Conservation (phyloP, 2,329 filamentous ascomycete genomes). For the Pyricularia sp. region DNA sequence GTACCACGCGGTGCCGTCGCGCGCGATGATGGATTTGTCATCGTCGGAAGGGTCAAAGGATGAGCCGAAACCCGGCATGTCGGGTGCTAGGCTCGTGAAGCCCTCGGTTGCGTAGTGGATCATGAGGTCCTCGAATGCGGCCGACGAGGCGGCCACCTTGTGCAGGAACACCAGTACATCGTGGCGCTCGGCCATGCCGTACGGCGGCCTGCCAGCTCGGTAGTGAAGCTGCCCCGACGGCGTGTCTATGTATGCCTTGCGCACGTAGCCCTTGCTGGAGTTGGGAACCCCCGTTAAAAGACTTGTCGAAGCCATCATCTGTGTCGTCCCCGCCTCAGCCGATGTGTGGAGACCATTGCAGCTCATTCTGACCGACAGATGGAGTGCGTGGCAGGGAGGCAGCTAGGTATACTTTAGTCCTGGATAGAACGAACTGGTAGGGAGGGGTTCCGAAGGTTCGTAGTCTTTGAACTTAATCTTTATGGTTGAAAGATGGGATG, state of each 20-base stretch:
- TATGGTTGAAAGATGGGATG: neutral
- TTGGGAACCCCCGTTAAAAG: neutral
- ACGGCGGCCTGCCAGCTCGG: neutral
- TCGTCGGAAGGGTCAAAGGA: neutral
- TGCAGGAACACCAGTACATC: neutral
- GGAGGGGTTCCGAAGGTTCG: neutral
- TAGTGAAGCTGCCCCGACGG: neutral
- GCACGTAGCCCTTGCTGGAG: neutral
- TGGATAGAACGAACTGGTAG: neutral
- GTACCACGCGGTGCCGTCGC: neutral
- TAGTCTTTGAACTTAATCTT: neutral
- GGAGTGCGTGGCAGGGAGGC: neutral
- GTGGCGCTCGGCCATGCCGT: neutral
- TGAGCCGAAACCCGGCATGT: neutral
- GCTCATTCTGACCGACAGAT: neutral
- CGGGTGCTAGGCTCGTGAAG: neutral
- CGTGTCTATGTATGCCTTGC: conserved; percentile 1
- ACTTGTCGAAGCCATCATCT: neutral
- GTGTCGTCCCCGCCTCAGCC: neutral
- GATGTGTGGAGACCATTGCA: neutral
- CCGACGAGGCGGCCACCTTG: neutral
- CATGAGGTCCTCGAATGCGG: neutral
- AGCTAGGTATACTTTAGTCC: neutral
- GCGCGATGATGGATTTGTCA: neutral
- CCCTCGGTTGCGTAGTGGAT: neutral